Percentiles rank a stretch among this genome's conserved stretches.
Evolutionary conservation across 768 basidiomycete genomes (phyloP).

Genomic region (Artomyces pyxidatus): DNA sequence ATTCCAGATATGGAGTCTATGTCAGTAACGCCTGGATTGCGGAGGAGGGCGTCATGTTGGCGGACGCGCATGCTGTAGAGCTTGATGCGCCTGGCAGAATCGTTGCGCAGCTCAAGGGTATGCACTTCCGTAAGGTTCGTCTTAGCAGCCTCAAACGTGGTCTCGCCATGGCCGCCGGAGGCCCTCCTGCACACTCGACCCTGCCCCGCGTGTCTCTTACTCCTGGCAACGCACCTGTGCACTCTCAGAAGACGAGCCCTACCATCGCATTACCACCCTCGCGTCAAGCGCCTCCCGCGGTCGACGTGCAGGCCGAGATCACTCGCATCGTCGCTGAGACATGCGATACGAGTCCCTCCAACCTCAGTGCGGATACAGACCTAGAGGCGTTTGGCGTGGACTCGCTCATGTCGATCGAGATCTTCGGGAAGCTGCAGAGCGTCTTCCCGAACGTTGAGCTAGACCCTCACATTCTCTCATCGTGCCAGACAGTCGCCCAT

Average conservation of each 20-base stretch:
- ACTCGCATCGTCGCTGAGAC: slow-evolving; percentile 32
- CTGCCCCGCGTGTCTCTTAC: neutral
- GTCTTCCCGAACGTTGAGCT: slow-evolving; percentile 27
- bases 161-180: slow-evolving; percentile 30
- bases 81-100: slow-evolving; percentile 29
- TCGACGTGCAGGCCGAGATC: slow-evolving; percentile 24
- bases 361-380: slow-evolving; percentile 4
- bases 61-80: slow-evolving; percentile 45
- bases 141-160: slow-evolving; percentile 40
- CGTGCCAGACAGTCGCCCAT: slow-evolving; percentile 30
- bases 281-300: too few species aligned
- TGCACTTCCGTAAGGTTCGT: slow-evolving; percentile 50
- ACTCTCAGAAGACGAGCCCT: neutral
- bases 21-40: slow-evolving; percentile 38
- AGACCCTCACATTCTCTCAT: slow-evolving; percentile 24
- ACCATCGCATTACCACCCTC: too few species aligned
- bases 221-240: neutral
- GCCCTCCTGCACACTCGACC: neutral
- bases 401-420: slow-evolving; percentile 24
- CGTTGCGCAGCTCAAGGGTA: slow-evolving; percentile 48
- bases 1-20: slow-evolving; percentile 41
- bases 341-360: slow-evolving; percentile 25
- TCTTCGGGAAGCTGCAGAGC: slow-evolving; percentile 30
- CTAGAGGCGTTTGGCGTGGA: slow-evolving; percentile 21
- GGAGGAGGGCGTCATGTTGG: slow-evolving; percentile 37